Conservation (phyloP, 192 early-diverging fungal genomes). For the Coemansia sp. region DNA sequence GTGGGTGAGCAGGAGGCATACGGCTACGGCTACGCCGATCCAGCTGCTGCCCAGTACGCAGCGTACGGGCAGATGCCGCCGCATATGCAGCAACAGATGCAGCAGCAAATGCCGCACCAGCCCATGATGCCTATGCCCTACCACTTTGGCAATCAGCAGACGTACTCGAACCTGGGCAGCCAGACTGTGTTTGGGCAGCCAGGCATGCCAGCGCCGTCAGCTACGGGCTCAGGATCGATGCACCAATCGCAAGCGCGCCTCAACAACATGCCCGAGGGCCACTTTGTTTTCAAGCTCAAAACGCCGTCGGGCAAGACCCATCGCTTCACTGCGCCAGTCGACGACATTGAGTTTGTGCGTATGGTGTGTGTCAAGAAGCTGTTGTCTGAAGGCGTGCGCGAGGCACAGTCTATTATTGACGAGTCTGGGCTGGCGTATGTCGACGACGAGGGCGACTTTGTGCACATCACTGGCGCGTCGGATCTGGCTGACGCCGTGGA, state of each 20-base stretch:
- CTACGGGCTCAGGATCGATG: conserved; percentile 38
- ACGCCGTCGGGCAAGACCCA: conserved; percentile 71
- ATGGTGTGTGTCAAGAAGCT: conserved; percentile 62
- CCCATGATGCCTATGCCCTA: conserved; percentile 48
- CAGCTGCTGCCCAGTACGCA: conserved; percentile 33
- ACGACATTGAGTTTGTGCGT: conserved; percentile 57
- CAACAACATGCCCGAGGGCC: conserved; percentile 42
- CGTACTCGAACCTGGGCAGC: conserved; percentile 54
- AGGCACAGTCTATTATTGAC: conserved; percentile 46
- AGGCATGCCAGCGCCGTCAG: conserved; percentile 30
- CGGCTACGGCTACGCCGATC: conserved; percentile 31
- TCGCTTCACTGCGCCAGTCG: conserved; percentile 65
- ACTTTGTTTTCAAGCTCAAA: conserved; percentile 75
- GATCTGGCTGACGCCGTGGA: conserved; percentile 84
- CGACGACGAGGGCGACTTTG: conserved; percentile 90
- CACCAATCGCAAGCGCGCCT: conserved; percentile 51
- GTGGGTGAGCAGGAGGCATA: conserved; percentile 55
- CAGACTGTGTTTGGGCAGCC: conserved; percentile 47
- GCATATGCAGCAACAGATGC: conserved; percentile 34
- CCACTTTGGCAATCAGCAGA: conserved; percentile 32
- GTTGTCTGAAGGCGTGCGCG: conserved; percentile 58
- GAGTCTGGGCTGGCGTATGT: conserved; percentile 71
- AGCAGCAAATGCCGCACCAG: conserved; percentile 35
- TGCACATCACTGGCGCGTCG: conserved; percentile 72
- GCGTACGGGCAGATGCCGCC: conserved; percentile 25